Percentiles rank a stretch among this genome's conserved stretches.
Conservation (phyloP, 176 grass and related monocot species). For the Hordeum marinum region DNA sequence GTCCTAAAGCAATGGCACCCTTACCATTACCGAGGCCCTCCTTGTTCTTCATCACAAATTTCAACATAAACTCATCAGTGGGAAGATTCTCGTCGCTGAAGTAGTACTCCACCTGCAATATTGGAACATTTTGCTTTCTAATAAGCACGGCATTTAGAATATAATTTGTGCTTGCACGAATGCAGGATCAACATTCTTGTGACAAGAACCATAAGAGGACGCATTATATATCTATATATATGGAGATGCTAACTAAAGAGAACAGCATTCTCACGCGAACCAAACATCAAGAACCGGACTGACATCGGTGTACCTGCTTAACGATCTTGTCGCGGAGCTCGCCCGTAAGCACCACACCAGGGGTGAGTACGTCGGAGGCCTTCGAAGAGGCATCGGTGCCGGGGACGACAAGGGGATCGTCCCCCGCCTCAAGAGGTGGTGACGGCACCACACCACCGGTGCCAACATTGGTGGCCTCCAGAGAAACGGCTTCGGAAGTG, state of each 20-base stretch:
- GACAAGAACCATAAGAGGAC: neutral
- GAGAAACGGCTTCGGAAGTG: neutral
- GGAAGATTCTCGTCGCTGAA: constrained; percentile 93
- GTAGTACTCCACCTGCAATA: constrained; percentile 89
- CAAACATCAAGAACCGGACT: neutral
- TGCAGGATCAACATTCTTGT: neutral
- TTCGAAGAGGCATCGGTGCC: neutral
- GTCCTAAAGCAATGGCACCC: constrained; percentile 8
- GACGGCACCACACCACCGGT: neutral
- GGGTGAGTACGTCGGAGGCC: neutral
- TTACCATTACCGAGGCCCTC: constrained; percentile 84
- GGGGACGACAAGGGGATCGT: neutral
- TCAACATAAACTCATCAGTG: constrained; percentile 66
- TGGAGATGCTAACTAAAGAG: neutral
- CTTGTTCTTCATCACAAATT: constrained; percentile 70
- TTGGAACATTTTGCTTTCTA: neutral
- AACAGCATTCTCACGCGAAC: neutral
- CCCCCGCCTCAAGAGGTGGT: neutral
- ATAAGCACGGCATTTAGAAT: neutral
- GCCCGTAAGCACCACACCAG: constrained; percentile 42
- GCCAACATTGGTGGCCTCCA: neutral
- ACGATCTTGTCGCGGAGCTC: constrained; percentile 78
- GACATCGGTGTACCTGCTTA: constrained; percentile 45
- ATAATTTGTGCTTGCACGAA: neutral
- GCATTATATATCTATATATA: neutral